Evolutionary conservation across 2,329 filamentous ascomycete species (phyloP).

Genomic region (Xylaria arbuscula): DNA sequence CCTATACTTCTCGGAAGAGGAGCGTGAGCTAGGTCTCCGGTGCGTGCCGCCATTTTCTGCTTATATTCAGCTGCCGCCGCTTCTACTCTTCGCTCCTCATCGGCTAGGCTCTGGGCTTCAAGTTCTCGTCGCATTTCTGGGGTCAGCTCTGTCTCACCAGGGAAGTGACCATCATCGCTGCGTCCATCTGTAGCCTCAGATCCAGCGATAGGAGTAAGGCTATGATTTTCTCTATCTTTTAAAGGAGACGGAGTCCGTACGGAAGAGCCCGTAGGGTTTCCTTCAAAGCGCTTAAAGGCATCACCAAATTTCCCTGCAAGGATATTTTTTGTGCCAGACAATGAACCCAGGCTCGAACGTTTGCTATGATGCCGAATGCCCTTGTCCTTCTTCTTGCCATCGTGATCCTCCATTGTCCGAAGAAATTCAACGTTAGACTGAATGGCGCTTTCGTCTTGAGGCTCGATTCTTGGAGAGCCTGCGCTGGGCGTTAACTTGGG

Average conservation of each 20-base stretch:
- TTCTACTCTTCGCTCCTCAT: conserved; percentile 91
- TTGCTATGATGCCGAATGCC: conserved; percentile 71
- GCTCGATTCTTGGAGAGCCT: conserved; percentile 57
- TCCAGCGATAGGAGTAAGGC: conserved; percentile 77
- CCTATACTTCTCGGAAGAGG: conserved; percentile 66
- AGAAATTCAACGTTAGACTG: conserved; percentile 86
- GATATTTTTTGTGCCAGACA: conserved; percentile 81
- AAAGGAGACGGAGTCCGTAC: conserved; percentile 61
- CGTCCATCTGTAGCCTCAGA: conserved; percentile 77
- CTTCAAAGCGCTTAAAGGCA: conserved; percentile 92
- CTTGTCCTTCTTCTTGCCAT: conserved; percentile 65
- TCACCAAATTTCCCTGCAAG: conserved; percentile 92
- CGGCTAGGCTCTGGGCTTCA: conserved; percentile 81
- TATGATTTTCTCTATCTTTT: conserved; percentile 61
- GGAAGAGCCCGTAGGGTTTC: conserved; percentile 53
- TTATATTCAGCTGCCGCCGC: conserved; percentile 90
- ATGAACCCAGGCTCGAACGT: conserved; percentile 76
- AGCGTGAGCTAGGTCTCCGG: conserved; percentile 50
- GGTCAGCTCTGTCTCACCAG: conserved; percentile 76
- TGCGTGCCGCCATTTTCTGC: conserved; percentile 73
- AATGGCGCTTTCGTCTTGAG: conserved; percentile 72
- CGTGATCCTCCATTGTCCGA: conserved; percentile 76
- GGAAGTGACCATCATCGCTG: conserved; percentile 73
- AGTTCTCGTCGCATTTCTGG: conserved; percentile 92
- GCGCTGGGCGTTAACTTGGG: conserved; percentile 53